Evolutionary conservation across 2,329 filamentous ascomycete species (phyloP).

Genomic region (Mariannaea elegans): DNA sequence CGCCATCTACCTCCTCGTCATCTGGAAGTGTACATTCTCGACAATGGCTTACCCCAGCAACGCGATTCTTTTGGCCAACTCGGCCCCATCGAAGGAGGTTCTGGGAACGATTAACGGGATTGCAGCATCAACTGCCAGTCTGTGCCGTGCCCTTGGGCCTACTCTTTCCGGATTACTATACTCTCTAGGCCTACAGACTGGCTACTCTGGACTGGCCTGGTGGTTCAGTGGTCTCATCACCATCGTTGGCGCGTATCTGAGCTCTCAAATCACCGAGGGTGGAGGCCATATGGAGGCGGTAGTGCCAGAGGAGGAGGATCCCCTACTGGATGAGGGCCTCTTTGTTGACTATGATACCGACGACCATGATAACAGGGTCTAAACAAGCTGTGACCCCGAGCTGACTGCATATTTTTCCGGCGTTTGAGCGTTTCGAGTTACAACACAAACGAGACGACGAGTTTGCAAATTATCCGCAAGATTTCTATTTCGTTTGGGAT

Average conservation of each 20-base stretch:
- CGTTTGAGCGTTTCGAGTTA: slow-evolving; percentile 35
- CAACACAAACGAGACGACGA: slow-evolving; percentile 30
- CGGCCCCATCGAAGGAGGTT: slow-evolving; percentile 82
- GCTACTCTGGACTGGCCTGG: slow-evolving; percentile 91
- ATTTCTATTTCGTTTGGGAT: slow-evolving; percentile 35
- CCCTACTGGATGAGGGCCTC: slow-evolving; percentile 43
- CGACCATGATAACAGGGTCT: slow-evolving; percentile 44
- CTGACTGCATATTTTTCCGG: slow-evolving; percentile 25
- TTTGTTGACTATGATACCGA: slow-evolving; percentile 46
- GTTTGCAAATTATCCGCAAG: slow-evolving; percentile 28
- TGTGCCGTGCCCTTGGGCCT: slow-evolving; percentile 88
- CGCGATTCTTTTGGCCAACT: slow-evolving; percentile 88
- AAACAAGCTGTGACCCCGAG: slow-evolving; percentile 6
- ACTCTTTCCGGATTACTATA: slow-evolving; percentile 88
- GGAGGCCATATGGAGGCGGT: slow-evolving; percentile 54
- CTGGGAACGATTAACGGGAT: slow-evolving; percentile 93
- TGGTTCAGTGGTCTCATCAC: slow-evolving; percentile 87
- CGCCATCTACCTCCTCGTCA: slow-evolving; percentile 79
- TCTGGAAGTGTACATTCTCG: slow-evolving; percentile 93
- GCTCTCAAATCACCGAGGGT: slow-evolving; percentile 77
- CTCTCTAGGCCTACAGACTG: slow-evolving; percentile 78
- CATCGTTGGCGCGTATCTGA: slow-evolving; percentile 76
- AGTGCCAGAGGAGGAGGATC: slow-evolving; percentile 51
- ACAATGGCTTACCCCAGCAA: slow-evolving; percentile 92
- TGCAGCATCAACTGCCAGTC: slow-evolving; percentile 88